Evolutionary conservation across 148 eudicot species (phyloP), one percentile per base, ranked within the genome.

Genomic region (Selenicereus undatus): DNA sequence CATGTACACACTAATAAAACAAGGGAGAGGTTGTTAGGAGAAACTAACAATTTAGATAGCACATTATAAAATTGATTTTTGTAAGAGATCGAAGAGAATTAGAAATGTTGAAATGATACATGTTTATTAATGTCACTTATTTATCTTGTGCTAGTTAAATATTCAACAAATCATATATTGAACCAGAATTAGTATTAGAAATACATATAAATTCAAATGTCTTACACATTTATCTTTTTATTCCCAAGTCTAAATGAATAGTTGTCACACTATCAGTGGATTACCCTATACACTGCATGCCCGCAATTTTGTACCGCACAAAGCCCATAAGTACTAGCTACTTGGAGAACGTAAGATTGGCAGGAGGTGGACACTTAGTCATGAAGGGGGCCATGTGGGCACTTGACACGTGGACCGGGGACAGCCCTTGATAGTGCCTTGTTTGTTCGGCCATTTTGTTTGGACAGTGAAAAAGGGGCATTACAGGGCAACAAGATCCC

Each of bases 341-440:
- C 62, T 56, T 56, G 62, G 62, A 56, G 62, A 56, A 56, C 22
- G 14, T 56, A 56, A 56, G 62, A 56, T 56, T 58, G n/a, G 11
- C 65, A 71, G 77, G 35, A n/a, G 62, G 62, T 56, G 58, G 71
- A 77, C 76, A 76, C 90, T 89, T 89, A 81, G 80, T 77, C 52
- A 72, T 78, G 77, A 87, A 89, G 89, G 81, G 80, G 86, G 22
- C 22, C 62, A 56, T 56, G 62, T 56, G 86, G 81, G 77, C 78
- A 80, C 42, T 52, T 81, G 85, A 74, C 90, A 90, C 85, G 88
- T 90, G 93, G 93, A 83, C 2, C 16, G 58, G 74, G 32, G 8
- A 71, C 39, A 82, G 75, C 91, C 90, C 75, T 86, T 81, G 85
- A 85, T 85, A 84, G 89, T 90, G 90, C 85, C 62, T 80, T 81